Base-by-base conservation (phyloP, 805 yeast genomes). In the Phaffomyces thermotolerans region DNA sequence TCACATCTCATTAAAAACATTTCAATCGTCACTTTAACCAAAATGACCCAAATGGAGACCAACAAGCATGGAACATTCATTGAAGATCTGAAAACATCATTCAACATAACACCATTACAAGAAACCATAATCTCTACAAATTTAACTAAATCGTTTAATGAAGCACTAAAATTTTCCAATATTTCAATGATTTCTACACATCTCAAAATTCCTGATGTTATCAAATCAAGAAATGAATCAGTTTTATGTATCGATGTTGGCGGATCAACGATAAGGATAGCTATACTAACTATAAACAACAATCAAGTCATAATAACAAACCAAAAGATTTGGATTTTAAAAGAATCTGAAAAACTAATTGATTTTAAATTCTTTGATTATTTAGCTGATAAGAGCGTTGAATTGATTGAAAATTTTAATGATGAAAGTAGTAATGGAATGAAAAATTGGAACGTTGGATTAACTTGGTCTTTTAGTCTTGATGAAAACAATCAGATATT, bases 221-320 rank as follows among this genome's bases (percentile, higher is more conserved):
- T 45, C n/a, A 39, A 49, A 9, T 8, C 40, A 1, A n/a, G 24
- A 4, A 23, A 27, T n/a, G 41, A 32, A 1, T 22, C 25, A 1
- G 39, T 27, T n/a, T 29, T 56, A 6, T 45, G 73, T 64, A 60
- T 77, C n/a, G 83, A 77, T 48, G 58, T 77, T 39, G 83, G 83
- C 6, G 83, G 83, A 2, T 71, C 77, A 1, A 76, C 81, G 1
- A 56, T 76, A 18, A 62, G 80, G 30, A 59, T 71, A 4, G 60
- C 55, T 6, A 33, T 60, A 6, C 6, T 15, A n/a, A 15, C 34
- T 9, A 31, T n/a, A 6, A 9, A 7, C 9, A 15, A n/a, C 12
- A 17, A 9, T n/a, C 18, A n/a, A 30, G 8, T 6, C 12, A 8
- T 15, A 6, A 13, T 29, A 12, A 13, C 10, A 15, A n/a, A 9